Conservation (phyloP, 2,329 filamentous ascomycete species). For the Ophiostoma angusticollis region DNA sequence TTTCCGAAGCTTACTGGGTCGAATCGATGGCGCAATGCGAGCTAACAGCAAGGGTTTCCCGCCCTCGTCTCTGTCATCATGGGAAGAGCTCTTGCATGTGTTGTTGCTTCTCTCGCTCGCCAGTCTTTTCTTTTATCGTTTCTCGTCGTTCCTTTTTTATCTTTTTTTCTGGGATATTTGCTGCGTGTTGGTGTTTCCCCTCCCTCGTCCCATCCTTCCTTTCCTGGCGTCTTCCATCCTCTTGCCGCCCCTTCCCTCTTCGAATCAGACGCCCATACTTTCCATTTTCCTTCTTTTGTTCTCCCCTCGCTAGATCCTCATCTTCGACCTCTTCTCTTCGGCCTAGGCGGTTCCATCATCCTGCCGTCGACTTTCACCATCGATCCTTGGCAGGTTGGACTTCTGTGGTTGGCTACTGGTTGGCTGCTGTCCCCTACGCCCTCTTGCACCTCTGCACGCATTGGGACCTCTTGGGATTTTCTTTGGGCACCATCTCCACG, state of each 20-base stretch:
- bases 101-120: background rate
- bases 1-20: constrained; percentile 2
- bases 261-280: background rate
- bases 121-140: background rate
- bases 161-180: constrained; percentile 2
- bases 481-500: too few species aligned
- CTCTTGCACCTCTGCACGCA: too few species aligned
- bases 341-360: too few species aligned
- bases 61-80: constrained; percentile 1
- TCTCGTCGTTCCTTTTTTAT: background rate
- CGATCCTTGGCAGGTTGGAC: too few species aligned
- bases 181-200: background rate
- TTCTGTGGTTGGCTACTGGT: too few species aligned
- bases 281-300: too few species aligned
- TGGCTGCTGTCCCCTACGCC: too few species aligned
- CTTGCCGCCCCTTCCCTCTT: background rate
- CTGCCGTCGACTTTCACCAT: too few species aligned
- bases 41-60: constrained; percentile 11
- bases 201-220: background rate
- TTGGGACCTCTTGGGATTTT: too few species aligned
- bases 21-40: constrained; percentile 15
- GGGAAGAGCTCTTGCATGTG: too few species aligned
- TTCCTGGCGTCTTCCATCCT: background rate
- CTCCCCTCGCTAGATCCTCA: too few species aligned
- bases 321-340: too few species aligned